These are phyloP conservation scores for Eleusine coracana DNA, from an alignment of 176 grass and related monocot species.

Conservation along the genomic window DNA sequence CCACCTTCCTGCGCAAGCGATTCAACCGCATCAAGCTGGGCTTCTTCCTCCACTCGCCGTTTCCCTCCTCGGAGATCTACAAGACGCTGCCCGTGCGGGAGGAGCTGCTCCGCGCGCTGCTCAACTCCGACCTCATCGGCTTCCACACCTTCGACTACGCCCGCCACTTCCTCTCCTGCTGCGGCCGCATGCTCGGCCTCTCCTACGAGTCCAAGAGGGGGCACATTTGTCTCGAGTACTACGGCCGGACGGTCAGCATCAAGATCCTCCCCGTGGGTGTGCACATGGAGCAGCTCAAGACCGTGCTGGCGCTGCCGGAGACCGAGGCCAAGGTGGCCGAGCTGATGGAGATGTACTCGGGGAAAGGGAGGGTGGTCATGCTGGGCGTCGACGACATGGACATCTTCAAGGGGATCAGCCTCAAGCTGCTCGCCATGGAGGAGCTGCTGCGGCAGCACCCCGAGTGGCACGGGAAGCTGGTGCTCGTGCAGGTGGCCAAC, in stretches of 20 bases:
- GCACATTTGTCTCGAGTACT: constrained; percentile 87
- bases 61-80: constrained; percentile 94
- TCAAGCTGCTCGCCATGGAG: constrained; percentile 90
- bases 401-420: constrained; percentile 96
- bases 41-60: constrained; percentile 90
- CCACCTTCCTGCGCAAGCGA: constrained; percentile 86
- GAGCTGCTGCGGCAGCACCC: constrained; percentile 77
- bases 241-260: constrained; percentile 91
- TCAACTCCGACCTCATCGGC: constrained; percentile 93
- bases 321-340: constrained; percentile 74
- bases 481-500: constrained; percentile 89
- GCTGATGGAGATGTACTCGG: constrained; percentile 60
- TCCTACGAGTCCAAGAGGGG: constrained; percentile 87
- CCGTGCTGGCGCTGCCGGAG: constrained; percentile 55
- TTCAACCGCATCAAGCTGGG: constrained; percentile 93
- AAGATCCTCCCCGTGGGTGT: constrained; percentile 89
- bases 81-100: constrained; percentile 89
- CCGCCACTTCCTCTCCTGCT: constrained; percentile 94
- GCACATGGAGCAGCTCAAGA: constrained; percentile 73
- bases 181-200: constrained; percentile 80
- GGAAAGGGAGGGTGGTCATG: constrained; percentile 71
- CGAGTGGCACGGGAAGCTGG: constrained; percentile 79
- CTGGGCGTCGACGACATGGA: constrained; percentile 98
- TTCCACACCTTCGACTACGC: constrained; percentile 99
- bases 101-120: constrained; percentile 77